Evolutionary conservation across 1,284 basidiomycete species (phyloP), one percentile per base, ranked within the genome.

Genomic region (Coriolopsis trogii): DNA sequence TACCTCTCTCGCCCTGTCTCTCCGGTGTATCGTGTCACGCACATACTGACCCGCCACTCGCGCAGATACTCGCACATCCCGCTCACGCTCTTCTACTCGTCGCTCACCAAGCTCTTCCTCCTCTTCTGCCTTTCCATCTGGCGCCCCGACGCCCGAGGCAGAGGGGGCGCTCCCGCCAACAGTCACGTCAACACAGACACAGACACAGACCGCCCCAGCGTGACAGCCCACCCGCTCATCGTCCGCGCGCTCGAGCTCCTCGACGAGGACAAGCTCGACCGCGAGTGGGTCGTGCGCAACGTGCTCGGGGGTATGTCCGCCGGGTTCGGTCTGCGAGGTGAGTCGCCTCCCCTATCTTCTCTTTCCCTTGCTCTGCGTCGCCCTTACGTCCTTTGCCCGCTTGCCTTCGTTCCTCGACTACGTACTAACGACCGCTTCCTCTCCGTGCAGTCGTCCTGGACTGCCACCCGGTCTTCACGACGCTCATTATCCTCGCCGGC

Each of bases 281-380:
- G 87, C 13, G 86, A 91, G 61, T 95, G 93, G 93, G 76, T 92
- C 2, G 85, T 94, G 6, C 80, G 92, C 18, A 90, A 93, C 56
- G 75, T 93, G 5, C 74, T 95, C 0, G 91, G 92, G 16, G 93
- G 93, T 0, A 89, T 95, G 86, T 86, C 89, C 15, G 81, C 84
- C 6, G 85, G 86, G 1, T 88, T 88, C 60, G 85, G 85, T 2
- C 67, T 88, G 53, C 73, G 85, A 65, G 82, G 81, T 83, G 57
- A 21, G 63, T 49, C 12, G 10, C 38, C 16, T 38, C 29, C 24
- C 37, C 8, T 20, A 18, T 42, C 29, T 6, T 29, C 29, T 31
- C 9, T 10, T 15, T 20, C 26, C 18, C 29, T 29, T 15, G 13
- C 6, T 34, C 4, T 18, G 30, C 13, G 39, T n/a, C 21, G 39